A percentile compares a stretch with the other conserved stretches of the same genome.
Conservation (phyloP, 176 grass and related monocot species). For the Hordeum marinum region DNA sequence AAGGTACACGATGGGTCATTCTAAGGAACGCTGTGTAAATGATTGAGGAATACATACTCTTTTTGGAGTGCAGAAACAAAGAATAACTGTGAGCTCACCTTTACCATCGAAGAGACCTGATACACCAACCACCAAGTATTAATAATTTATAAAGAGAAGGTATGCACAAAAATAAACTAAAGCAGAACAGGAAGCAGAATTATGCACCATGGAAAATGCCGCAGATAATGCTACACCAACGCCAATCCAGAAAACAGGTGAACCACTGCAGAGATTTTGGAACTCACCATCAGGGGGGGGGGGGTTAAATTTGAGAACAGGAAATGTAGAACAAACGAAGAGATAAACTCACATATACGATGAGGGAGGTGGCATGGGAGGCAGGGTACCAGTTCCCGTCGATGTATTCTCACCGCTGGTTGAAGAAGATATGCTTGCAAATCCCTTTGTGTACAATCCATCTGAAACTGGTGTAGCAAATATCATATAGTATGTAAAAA, state of each 20-base stretch:
- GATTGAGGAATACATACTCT: slow-evolving; percentile 22
- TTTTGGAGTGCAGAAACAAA: slow-evolving; percentile 9
- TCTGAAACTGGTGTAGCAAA: slow-evolving; percentile 21
- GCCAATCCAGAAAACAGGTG: slow-evolving; percentile 97
- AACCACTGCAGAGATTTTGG: slow-evolving; percentile 53
- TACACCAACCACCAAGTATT: slow-evolving; percentile 28
- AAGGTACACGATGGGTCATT: background rate
- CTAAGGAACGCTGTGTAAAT: background rate
- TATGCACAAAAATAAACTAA: background rate
- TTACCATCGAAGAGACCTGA: slow-evolving; percentile 74
- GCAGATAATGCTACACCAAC: slow-evolving; percentile 85
- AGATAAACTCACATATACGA: slow-evolving; percentile 49
- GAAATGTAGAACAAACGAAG: background rate
- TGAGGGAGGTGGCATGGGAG: slow-evolving; percentile 37
- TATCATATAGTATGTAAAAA: background rate
- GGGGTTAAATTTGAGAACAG: background rate
- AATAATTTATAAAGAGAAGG: slow-evolving; percentile 21
- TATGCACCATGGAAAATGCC: slow-evolving; percentile 62
- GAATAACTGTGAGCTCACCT: slow-evolving; percentile 58
- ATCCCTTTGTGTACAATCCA: slow-evolving; percentile 46
- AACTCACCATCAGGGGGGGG: background rate
- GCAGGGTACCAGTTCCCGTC: slow-evolving; percentile 47
- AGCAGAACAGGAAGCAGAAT: slow-evolving; percentile 1
- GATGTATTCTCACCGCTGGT: slow-evolving; percentile 36
- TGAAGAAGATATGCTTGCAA: slow-evolving; percentile 74